phyloP scores from a whole-genome alignment of 352 stramenopile species.

The Globisporangium alternatum region DNA sequence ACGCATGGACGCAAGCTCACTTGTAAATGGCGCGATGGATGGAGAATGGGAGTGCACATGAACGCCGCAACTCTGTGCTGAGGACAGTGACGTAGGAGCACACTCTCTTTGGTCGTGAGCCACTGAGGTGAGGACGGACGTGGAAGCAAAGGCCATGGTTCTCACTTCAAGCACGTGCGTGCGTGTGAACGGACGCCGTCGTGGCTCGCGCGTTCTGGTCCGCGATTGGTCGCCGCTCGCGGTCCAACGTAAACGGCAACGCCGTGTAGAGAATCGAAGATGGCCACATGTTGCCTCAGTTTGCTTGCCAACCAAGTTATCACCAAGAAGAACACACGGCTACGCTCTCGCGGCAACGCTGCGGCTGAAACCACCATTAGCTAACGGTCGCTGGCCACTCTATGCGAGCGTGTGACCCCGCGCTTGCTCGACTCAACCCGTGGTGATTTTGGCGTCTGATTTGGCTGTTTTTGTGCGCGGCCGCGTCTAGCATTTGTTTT shows the following conservation, averaged over 20 bases:
- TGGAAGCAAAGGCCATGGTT: too few relatives aligned
- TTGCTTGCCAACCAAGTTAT: too few relatives aligned
- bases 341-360: background rate
- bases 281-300: too few relatives aligned
- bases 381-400: background rate
- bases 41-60: too few relatives aligned
- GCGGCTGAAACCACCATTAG: slow-evolving; percentile 3
- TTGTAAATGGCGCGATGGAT: too few relatives aligned
- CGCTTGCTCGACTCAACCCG: background rate
- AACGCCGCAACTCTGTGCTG: too few relatives aligned
- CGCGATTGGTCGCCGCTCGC: background rate
- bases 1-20: too few relatives aligned
- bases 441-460: slow-evolving; percentile 3
- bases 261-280: too few relatives aligned
- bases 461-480: slow-evolving; percentile 4
- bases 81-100: background rate
- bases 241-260: background rate
- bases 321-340: background rate
- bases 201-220: background rate
- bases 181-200: background rate
- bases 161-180: background rate
- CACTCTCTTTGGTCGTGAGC: too few relatives aligned
- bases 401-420: background rate
- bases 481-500: background rate
- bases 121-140: too few relatives aligned